Base-by-base conservation (phyloP, 257 asterid genomes). In the Orobanche coerulescens region DNA sequence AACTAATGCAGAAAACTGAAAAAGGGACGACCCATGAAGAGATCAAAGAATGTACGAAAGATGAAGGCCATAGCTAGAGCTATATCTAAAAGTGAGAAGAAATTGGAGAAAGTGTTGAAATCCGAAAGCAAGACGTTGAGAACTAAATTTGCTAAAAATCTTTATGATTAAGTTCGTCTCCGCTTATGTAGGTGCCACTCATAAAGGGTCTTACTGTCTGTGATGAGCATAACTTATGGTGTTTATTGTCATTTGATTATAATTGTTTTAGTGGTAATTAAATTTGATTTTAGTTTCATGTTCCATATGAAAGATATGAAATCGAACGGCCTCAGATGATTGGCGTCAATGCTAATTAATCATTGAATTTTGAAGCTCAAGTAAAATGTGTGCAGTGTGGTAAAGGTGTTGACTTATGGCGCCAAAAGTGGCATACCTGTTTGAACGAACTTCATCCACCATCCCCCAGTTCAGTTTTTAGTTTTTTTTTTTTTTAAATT, bases 51-150 rank as follows among this genome's bases (percentile, higher is more conserved):
- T 47, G 72, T 70, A 23, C 75, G 85, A 34, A 84, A 81, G 88
- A 75, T n/a, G 84, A 82, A 81, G 74, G 89, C 87, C 18, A 58
- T 85, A 1, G 88, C 81, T 34, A 87, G 78, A 79, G 94, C 89
- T 58, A 64, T 81, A 61, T 72, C 89, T 11, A 70, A 64, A 54
- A 65, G 18, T 6, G 96, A 85, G 78, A 77, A 77, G 30, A 56
- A 70, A 0, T 78, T 23, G 55, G 85, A 57, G 78, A 83, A 76
- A 70, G 24, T 78, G 15, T 70, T 76, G 4, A 85, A 69, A 78
- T 73, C 25, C 13, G 94, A 82, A 66, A 74, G 71, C 83, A 87
- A 81, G 79, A 62, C 58, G 0, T 47, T 46, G 50, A 84, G 96
- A 73, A 67, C 77, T 44, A 78, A 81, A 60, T 40, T 22, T 47